Evolutionary conservation across 2,329 filamentous ascomycete species (phyloP).

Genomic region (Onygenales sp.): DNA sequence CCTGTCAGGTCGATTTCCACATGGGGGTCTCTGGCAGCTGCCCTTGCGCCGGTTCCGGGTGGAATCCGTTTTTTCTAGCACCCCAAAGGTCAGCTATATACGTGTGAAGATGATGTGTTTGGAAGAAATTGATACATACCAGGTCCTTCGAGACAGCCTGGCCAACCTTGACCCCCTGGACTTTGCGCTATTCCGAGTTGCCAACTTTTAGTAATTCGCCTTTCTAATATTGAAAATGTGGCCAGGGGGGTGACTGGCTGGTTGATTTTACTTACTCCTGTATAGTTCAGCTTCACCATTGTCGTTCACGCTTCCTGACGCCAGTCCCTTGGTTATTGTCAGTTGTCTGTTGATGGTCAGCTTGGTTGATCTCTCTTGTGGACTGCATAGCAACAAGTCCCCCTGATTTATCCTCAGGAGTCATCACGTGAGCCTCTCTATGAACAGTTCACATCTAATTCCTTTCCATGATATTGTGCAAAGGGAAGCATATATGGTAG

Average conservation of each 20-base stretch:
- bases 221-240: neutral
- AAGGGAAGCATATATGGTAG: too few relatives aligned
- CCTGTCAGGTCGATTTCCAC: conserved; percentile 38
- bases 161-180: conserved; percentile 36
- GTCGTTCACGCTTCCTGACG: conserved; percentile 4
- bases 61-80: conserved; percentile 27
- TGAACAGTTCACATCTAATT: too few relatives aligned
- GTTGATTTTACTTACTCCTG: conserved; percentile 22
- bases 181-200: conserved; percentile 28
- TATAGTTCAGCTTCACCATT: conserved; percentile 33
- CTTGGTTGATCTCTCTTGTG: neutral
- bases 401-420: too few relatives aligned
- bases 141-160: conserved; percentile 37
- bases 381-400: too few relatives aligned
- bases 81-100: conserved; percentile 1
- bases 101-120: too few relatives aligned
- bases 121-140: conserved; percentile 10
- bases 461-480: too few relatives aligned
- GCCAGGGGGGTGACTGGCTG: too few relatives aligned
- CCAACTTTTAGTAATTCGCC: neutral
- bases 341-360: neutral
- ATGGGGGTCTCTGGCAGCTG: conserved; percentile 22
- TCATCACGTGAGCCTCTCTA: too few relatives aligned
- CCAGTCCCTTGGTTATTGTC: neutral
- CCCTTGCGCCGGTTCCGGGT: conserved; percentile 17